Conservation (phyloP, 2,329 filamentous ascomycete genomes). For the Arthrobotrys pseudoclavata region DNA sequence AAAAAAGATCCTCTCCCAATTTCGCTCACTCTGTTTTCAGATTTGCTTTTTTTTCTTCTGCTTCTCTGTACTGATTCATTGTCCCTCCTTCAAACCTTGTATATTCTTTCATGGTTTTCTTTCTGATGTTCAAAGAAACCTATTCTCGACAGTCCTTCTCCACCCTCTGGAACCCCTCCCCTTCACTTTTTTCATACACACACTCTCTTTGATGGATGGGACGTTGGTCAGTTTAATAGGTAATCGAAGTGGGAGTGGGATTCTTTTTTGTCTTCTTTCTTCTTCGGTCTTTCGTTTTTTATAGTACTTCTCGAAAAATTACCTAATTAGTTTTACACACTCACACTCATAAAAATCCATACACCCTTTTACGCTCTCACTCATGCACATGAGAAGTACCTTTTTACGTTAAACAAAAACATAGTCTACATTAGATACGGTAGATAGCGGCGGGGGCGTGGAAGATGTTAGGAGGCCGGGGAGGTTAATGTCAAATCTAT, state of each 20-base stretch:
- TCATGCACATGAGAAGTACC: neutral
- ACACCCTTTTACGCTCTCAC: neutral
- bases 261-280: conserved; percentile 10
- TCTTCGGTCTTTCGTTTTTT: conserved; percentile 8
- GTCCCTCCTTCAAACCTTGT: conserved; percentile 32
- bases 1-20: conserved; percentile 3
- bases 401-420: neutral
- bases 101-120: conserved; percentile 32
- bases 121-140: conserved; percentile 2
- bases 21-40: neutral
- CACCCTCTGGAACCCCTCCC: neutral
- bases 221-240: conserved; percentile 14
- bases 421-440: neutral
- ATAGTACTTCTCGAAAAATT: neutral
- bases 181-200: conserved; percentile 10
- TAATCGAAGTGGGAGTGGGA: conserved; percentile 18
- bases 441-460: neutral
- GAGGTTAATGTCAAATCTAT: conserved; percentile 15
- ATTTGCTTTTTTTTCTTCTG: neutral
- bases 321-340: conserved; percentile 11
- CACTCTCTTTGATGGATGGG: conserved; percentile 30
- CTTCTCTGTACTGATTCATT: conserved; percentile 31
- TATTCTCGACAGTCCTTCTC: conserved; percentile 45
- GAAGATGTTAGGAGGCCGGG: neutral
- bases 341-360: conserved; percentile 4